Evolutionary conservation across 257 asterid genomes (phyloP).

Genomic region (Osmanthus fragrans): DNA sequence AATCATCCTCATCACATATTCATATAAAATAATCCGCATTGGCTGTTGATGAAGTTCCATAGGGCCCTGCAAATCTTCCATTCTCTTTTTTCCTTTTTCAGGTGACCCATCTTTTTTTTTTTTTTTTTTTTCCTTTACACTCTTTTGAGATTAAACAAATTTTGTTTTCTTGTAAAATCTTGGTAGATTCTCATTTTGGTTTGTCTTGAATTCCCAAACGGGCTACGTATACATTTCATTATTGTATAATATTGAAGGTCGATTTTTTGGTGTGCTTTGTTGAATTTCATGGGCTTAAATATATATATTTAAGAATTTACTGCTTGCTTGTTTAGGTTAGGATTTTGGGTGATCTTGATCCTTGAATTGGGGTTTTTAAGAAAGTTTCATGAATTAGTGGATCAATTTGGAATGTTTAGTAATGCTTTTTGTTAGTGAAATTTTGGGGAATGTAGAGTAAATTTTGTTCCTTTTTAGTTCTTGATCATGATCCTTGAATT

Average conservation of each 20-base stretch:
- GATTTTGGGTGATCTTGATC: constrained; percentile 25
- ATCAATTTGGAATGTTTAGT: constrained; percentile 1
- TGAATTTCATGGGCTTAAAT: constrained; percentile 23
- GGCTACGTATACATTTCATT: constrained; percentile 9
- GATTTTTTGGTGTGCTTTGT: constrained; percentile 14
- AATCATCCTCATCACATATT: constrained; percentile 12
- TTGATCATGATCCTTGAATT: constrained; percentile 32
- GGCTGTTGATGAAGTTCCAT: constrained; percentile 24
- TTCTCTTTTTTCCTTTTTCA: constrained; percentile 12
- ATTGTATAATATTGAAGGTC: constrained; percentile 12
- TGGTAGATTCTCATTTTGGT: constrained; percentile 26
- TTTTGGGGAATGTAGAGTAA: constrained; percentile 16
- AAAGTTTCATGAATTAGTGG: constrained; percentile 26
- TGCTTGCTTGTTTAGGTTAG: constrained; percentile 23
- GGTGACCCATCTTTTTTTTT: constrained; percentile 32
- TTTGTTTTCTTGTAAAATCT: constrained; percentile 25
- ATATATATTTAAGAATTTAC: not conserved
- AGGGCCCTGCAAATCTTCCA: constrained; percentile 43
- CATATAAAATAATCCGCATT: not conserved
- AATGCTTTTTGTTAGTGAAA: constrained; percentile 14
- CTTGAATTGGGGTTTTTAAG: constrained; percentile 41
- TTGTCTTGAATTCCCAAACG: constrained; percentile 25
- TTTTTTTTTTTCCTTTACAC: not conserved
- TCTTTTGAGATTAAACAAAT: constrained; percentile 18
- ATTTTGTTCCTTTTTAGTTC: constrained; percentile 10